Evolutionary conservation across 192 early-diverging fungal genomes (phyloP), one percentile per base, ranked within the genome.

Genomic region (Umbelopsis vinacea): DNA sequence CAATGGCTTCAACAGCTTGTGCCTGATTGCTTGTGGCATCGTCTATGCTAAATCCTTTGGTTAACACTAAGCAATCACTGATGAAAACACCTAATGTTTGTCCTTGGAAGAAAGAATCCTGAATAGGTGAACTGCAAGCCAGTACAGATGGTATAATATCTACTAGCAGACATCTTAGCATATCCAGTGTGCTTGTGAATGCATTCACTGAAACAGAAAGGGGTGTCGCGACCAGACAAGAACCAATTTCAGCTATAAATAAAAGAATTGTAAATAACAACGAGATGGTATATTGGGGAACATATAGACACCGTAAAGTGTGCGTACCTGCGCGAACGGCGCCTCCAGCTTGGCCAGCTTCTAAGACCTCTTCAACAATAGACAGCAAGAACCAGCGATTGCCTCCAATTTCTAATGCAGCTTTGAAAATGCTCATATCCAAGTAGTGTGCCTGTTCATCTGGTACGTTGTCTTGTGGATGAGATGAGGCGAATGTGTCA

Each of bases 11-110:
- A 0, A 50, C 69, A 10, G 48, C 12, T 52, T 52, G 50, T 17
- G 24, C 69, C 15, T 50, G 19, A 6, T 38, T 53, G 29, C 0
- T 23, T 0, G 40, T 21, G 19, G 38, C 67, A 19, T 45, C 37
- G n/a, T 4, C 38, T 6, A 14, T 50, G 22, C 71, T 63, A 29
- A 63, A 63, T 6, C 57, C 57, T 63, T 63, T 63, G 15, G 57
- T 72, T 14, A 81, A 48, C n/a, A 77, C 75, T 47, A 81, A 67
- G 37, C 79, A 81, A 45, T 81, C 73, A 24, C 79, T 69, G 3
- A 71, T 73, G 69, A 81, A 81, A 0, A 81, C 79, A 22, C 79
- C 79, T n/a, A 81, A 47, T 40, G 76, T 81, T 52, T 81, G 79
- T 12, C 79, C 79, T 50, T 81, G 79, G 52, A 81, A 81, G 57